Conservation (phyloP, 2,329 filamentous ascomycete species). For the Fusarium pininemorale region DNA sequence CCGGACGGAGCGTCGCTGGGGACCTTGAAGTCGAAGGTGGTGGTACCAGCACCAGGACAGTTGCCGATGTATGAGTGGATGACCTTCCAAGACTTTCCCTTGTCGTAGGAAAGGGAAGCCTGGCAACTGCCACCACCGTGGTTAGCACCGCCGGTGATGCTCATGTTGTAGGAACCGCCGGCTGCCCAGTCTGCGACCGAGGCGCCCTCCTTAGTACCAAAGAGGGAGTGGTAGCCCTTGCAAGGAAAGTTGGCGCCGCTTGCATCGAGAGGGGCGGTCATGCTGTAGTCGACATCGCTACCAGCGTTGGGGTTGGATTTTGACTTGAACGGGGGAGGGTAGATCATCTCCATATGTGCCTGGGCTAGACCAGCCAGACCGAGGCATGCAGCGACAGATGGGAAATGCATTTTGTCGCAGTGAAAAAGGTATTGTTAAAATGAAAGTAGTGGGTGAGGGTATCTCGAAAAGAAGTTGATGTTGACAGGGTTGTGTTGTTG, state of each 20-base stretch:
- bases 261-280: constrained; percentile 71
- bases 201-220: constrained; percentile 59
- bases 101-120: constrained; percentile 77
- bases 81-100: constrained; percentile 75
- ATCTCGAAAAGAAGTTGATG: constrained; percentile 16
- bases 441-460: constrained; percentile 18
- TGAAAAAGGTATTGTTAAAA: not conserved
- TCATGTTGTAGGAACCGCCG: constrained; percentile 70
- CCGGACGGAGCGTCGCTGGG: constrained; percentile 68
- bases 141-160: constrained; percentile 67
- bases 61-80: constrained; percentile 65
- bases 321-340: constrained; percentile 62
- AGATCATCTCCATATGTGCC: constrained; percentile 66
- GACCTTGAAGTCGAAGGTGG: constrained; percentile 71
- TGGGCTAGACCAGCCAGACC: constrained; percentile 55
- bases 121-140: constrained; percentile 82
- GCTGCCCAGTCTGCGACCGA: constrained; percentile 69
- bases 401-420: constrained; percentile 51
- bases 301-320: constrained; percentile 59
- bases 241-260: constrained; percentile 77
- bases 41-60: constrained; percentile 57
- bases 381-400: constrained; percentile 52
- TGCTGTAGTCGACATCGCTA: constrained; percentile 72
- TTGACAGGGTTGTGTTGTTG: constrained; percentile 5
- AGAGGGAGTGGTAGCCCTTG: constrained; percentile 68